Percentiles rank a stretch among this genome's conserved stretches.
Evolutionary conservation across 73 alveolate species (phyloP).

Genomic region (Paramecium caudatum): DNA sequence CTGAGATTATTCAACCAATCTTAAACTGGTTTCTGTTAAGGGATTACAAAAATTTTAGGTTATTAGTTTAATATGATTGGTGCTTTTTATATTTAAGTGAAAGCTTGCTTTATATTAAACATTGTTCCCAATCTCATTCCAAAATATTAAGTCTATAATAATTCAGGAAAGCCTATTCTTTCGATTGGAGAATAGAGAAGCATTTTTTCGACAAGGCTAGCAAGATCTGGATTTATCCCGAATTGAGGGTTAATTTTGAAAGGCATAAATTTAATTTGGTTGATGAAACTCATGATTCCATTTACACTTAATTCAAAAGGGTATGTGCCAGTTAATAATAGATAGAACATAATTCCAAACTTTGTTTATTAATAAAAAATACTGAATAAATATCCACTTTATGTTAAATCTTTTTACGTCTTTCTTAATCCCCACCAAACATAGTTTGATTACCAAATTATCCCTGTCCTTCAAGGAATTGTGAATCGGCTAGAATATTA

Average conservation of each 20-base stretch:
- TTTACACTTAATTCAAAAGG: background rate
- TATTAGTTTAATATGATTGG: background rate
- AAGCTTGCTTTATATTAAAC: background rate
- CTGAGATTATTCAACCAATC: background rate
- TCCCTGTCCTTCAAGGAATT: too few relatives aligned
- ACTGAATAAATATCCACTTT: slow-evolving; percentile 45
- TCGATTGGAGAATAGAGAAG: background rate
- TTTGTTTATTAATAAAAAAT: background rate
- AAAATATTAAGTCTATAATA: background rate
- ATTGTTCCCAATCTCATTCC: background rate
- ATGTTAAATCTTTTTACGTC: background rate
- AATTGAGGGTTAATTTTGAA: background rate
- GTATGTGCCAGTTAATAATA: background rate
- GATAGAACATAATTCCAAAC: slow-evolving; percentile 29
- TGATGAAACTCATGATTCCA: background rate
- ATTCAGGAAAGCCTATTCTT: slow-evolving; percentile 5
- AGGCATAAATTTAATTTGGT: background rate
- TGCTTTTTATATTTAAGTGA: background rate
- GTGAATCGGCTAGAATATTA: too few relatives aligned
- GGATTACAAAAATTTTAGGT: background rate
- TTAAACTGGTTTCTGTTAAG: background rate
- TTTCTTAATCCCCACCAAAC: slow-evolving; percentile 1
- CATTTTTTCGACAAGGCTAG: background rate
- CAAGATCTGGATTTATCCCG: background rate
- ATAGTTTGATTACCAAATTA: too few relatives aligned